Evolutionary conservation across 345 rosid genomes (phyloP).

Genomic region (Arabidopsis arenosa): DNA sequence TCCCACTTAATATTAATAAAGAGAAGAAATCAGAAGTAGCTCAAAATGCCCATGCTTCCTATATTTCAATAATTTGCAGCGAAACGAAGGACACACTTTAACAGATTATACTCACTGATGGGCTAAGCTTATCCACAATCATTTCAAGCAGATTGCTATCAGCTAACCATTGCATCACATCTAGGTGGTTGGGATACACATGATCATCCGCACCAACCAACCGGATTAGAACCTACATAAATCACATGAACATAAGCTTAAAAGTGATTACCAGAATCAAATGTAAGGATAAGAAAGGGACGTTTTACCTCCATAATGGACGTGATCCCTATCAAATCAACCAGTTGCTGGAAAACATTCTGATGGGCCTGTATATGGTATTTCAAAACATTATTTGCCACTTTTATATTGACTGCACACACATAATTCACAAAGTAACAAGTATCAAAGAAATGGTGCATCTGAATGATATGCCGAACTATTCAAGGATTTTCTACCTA

Average conservation of each 20-base stretch:
- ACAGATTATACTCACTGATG: conserved; percentile 63
- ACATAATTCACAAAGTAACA: conserved; percentile 32
- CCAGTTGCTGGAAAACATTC: conserved; percentile 79
- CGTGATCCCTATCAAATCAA: conserved; percentile 96
- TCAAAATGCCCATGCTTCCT: conserved; percentile 14
- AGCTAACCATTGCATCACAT: conserved; percentile 99
- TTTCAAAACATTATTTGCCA: conserved; percentile 20
- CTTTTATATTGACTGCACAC: conserved; percentile 8
- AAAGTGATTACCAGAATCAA: conserved; percentile 23
- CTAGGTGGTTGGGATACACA: conserved; percentile 87
- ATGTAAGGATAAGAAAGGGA: conserved; percentile 1
- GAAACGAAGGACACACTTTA: conserved; percentile 7
- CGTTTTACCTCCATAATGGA: conserved; percentile 94
- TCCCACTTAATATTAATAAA: conserved; percentile 17
- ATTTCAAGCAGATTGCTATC: conserved; percentile 92
- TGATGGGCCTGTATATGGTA: conserved; percentile 75
- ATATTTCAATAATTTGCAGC: conserved; percentile 2
- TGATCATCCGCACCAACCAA: conserved; percentile 96
- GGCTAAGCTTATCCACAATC: conserved; percentile 92
- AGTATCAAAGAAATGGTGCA: conserved; percentile 6
- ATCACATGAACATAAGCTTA: conserved; percentile 29
- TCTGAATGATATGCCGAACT: conserved; percentile 1
- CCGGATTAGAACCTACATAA: conserved; percentile 79
- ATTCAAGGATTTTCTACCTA: conserved; percentile 15
- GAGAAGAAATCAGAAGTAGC: conserved; percentile 21